Percentiles rank a stretch among this genome's conserved stretches.
These are phyloP conservation scores for Cadophora gregata DNA, from an alignment of 2,329 filamentous ascomycete species.

Conservation along the genomic window DNA sequence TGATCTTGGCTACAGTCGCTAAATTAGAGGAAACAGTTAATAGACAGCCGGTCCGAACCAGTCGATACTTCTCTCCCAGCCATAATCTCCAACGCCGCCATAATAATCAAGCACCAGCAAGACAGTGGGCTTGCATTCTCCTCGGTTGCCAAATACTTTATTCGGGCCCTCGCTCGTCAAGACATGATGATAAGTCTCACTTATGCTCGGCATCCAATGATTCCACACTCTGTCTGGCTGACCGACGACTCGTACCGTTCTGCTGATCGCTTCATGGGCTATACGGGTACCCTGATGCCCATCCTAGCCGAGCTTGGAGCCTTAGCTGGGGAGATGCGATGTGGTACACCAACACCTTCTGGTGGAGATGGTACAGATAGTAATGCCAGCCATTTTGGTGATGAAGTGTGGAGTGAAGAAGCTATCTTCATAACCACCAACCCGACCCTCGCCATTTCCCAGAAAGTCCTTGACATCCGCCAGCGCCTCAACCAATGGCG, in stretches of 20 bases:
- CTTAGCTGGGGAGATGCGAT: slow-evolving; percentile 42
- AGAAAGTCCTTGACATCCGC: slow-evolving; percentile 34
- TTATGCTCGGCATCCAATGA: slow-evolving; percentile 35
- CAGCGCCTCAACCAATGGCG: slow-evolving; percentile 38
- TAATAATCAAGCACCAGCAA: slow-evolving; percentile 40
- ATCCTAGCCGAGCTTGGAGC: slow-evolving; percentile 41
- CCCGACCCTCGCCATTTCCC: slow-evolving; percentile 5
- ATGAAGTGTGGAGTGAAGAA: slow-evolving; percentile 8
- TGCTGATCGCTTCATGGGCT: slow-evolving; percentile 45
- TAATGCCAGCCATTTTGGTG: background rate
- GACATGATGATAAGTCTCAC: slow-evolving; percentile 44
- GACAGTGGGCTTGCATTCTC: slow-evolving; percentile 36
- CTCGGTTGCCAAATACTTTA: slow-evolving; percentile 43
- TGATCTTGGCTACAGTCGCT: background rate
- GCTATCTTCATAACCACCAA: slow-evolving; percentile 5
- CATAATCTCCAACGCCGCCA: slow-evolving; percentile 37
- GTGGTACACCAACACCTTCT: background rate
- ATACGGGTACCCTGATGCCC: slow-evolving; percentile 43
- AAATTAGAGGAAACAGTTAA: slow-evolving; percentile 20
- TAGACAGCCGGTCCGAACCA: slow-evolving; percentile 20
- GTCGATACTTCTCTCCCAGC: slow-evolving; percentile 38
- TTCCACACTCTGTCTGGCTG: slow-evolving; percentile 41
- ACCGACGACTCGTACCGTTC: slow-evolving; percentile 34
- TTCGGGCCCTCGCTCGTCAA: slow-evolving; percentile 44
- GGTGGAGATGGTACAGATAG: background rate